Evolutionary conservation across 352 stramenopile genomes (phyloP), one percentile per base, ranked within the genome.

Genomic region (Plasmopara viticola): DNA sequence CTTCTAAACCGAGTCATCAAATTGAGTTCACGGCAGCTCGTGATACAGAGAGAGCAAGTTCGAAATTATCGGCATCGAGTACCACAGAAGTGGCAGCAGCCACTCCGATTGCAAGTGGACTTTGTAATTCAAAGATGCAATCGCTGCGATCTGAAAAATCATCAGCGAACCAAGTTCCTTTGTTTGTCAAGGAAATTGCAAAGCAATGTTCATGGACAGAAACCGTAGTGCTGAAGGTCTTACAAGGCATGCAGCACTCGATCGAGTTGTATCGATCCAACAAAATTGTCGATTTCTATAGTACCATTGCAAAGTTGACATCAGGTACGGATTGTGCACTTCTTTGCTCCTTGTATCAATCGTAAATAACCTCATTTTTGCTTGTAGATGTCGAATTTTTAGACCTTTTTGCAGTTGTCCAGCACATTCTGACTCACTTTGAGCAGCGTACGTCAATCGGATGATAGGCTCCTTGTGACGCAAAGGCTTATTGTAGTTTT

Each of bases 401-500:
- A 39, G 57, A 69, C 7, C 40, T 77, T 18, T 70, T 72, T 14
- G 55, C 58, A 25, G 28, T 68, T 37, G 68, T 42, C 6, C 52
- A 77, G 10, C 43, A 62, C n/a, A 70, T 82, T 46, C 15, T 84
- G 13, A 69, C 59, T 25, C 37, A 62, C 29, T 80, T 78, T 51
- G 50, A 80, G 39, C 47, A 71, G 31, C 62, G 73, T 82, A 73
- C 43, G 73, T 35, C 38, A 28, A 9, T 29, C 18, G 20, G 15
- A 17, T 51, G 14, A 13, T 8, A 48, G 31, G 6, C 5, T 42
- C 13, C n/a, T 38, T 57, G 38, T 17, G n/a, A 14, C 41, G 37
- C 15, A n/a, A 47, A 34, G 12, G 25, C 29, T 46, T 25, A 25
- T 18, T 7, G 33, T 50, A n/a, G 37, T 18, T 15, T 49, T n/a